Conservation (phyloP, 2,329 filamentous ascomycete species). For the Paecilomyces dactylethromorphus region DNA sequence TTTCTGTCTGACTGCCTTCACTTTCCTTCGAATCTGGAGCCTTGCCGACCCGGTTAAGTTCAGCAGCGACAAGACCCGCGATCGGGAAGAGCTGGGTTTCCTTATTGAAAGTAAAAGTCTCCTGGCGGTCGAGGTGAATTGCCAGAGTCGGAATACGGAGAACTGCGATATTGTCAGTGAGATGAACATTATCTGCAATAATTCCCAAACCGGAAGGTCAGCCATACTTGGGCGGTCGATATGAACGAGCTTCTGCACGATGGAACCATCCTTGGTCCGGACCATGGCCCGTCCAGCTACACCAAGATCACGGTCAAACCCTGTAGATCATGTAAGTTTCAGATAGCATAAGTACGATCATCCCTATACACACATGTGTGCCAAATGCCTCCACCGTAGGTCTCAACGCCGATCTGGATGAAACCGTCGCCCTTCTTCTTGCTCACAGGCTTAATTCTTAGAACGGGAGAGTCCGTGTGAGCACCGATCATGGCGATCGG, state of each 20-base stretch:
- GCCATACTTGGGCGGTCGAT: slow-evolving; percentile 67
- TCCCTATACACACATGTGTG: slow-evolving; percentile 62
- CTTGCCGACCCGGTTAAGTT: slow-evolving; percentile 69
- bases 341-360: slow-evolving; percentile 3
- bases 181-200: neutral
- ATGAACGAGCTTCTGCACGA: slow-evolving; percentile 80
- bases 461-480: slow-evolving; percentile 88
- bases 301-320: slow-evolving; percentile 92
- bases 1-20: slow-evolving; percentile 25
- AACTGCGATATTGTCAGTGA: slow-evolving; percentile 36
- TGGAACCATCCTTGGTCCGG: slow-evolving; percentile 62
- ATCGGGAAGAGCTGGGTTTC: slow-evolving; percentile 95
- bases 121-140: slow-evolving; percentile 83
- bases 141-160: slow-evolving; percentile 88
- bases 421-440: slow-evolving; percentile 83
- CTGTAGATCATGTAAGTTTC: slow-evolving; percentile 19
- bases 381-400: slow-evolving; percentile 95
- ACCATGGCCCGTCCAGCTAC: slow-evolving; percentile 86
- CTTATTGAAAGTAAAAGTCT: slow-evolving; percentile 90
- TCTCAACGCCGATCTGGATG: slow-evolving; percentile 91
- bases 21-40: slow-evolving; percentile 29
- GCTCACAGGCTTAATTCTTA: slow-evolving; percentile 89
- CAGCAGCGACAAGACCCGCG: slow-evolving; percentile 75
- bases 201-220: slow-evolving; percentile 3
- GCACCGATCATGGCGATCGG: slow-evolving; percentile 88